Evolutionary conservation across 2,329 filamentous ascomycete species (phyloP), one percentile per base, ranked within the genome.

Genomic region (Fusarium sacchari): DNA sequence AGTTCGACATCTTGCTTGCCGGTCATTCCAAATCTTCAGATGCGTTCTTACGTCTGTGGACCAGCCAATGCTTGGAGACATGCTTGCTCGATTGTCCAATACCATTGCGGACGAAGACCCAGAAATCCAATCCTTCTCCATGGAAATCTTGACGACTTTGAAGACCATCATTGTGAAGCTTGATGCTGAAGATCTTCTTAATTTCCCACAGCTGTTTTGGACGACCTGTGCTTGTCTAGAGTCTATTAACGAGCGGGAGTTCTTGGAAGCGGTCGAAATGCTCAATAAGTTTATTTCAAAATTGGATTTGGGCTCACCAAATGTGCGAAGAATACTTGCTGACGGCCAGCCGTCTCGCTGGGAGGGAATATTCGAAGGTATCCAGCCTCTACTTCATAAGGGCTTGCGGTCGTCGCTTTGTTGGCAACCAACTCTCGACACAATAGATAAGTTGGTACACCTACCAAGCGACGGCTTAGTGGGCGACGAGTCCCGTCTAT

Each of bases 161-260:
- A 95, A 97, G 79, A 95, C 95, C 0, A 92, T 99, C 49, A 97
- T 99, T 64, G 89, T 91, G 74, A 96, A 96, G 62, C 85, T 98
- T 34, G 92, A 95, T 26, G 88, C 93, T 1, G 89, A 93, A 42
- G 93, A 95, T 79, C 87, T 99, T 5, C 83, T 97, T 53, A 91
- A 91, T n/a, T 98, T 97, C 74, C 96, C 96, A 4, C 96, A 98
- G 78, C 86, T 99, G 2, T 98, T 99, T 82, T 99, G 97, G 97
- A 97, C 96, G 1, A 97, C 94, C 0, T 98, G 95, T 78, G 96
- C 96, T 17, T 99, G 96, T 80, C 85, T 99, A 26, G 95, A 98
- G 79, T 98, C 96, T 0, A 97, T 98, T 78, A 97, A 98, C 73
- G 97, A 99, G 82, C 90, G 92, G 28, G 96, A 99, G 79, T 99